Conservation (phyloP, 2,329 filamentous ascomycete genomes). For the Colletotrichum magnum region DNA sequence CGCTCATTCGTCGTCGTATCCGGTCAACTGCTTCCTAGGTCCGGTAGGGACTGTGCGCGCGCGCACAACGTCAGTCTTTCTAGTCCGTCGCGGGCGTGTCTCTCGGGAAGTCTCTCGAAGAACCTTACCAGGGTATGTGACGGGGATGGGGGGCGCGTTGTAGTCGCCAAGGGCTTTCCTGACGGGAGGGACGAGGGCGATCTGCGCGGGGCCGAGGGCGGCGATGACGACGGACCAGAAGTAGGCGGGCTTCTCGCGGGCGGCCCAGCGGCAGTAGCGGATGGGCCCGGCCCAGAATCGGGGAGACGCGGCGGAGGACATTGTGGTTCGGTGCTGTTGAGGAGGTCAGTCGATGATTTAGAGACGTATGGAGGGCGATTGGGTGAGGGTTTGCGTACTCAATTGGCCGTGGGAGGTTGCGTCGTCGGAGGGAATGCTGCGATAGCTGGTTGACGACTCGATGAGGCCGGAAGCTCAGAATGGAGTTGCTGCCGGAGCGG, state of each 20-base stretch:
- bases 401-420: constrained; percentile 51
- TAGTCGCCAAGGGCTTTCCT: constrained; percentile 81
- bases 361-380: background rate
- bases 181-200: constrained; percentile 81
- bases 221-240: constrained; percentile 90
- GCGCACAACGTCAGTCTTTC: constrained; percentile 16
- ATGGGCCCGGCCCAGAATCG: constrained; percentile 88
- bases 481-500: constrained; percentile 3
- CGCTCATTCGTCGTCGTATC: constrained; percentile 70
- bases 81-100: background rate
- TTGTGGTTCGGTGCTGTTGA: background rate
- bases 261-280: constrained; percentile 89
- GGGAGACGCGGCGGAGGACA: constrained; percentile 73
- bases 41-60: constrained; percentile 65
- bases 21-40: constrained; percentile 71
- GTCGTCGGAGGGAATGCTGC: constrained; percentile 30
- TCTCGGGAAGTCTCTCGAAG: too few relatives aligned
- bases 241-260: constrained; percentile 89
- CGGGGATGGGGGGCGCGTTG: constrained; percentile 79
- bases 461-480: constrained; percentile 35
- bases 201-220: constrained; percentile 76
- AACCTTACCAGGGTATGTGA: constrained; percentile 92
- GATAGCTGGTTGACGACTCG: constrained; percentile 14
- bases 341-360: background rate
- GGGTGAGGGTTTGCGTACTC: constrained; percentile 44